A percentile compares a stretch with the other conserved stretches of the same genome.
Conservation (phyloP, 129 eudicot genomes). For the Chrysanthemum makinoi region DNA sequence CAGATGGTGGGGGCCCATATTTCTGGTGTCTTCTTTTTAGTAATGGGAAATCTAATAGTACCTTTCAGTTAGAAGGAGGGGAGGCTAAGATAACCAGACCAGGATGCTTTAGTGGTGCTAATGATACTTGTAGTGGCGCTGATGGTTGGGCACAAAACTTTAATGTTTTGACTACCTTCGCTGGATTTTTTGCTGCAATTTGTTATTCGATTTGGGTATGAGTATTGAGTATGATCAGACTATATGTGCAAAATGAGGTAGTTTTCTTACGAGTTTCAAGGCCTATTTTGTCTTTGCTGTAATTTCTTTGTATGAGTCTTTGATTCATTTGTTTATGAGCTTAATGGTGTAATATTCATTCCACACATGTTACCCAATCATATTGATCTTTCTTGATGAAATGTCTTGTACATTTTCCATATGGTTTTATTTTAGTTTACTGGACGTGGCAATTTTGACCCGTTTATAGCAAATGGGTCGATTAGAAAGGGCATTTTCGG, state of each 20-base stretch:
- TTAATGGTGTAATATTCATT: neutral
- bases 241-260: neutral
- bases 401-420: neutral
- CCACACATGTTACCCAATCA: neutral
- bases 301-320: neutral
- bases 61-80: conserved; percentile 62
- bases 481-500: no score
- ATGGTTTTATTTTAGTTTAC: neutral
- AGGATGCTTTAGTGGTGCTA: conserved; percentile 91
- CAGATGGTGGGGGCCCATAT: conserved; percentile 78
- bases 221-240: neutral
- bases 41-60: conserved; percentile 58
- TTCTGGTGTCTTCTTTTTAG: conserved; percentile 95
- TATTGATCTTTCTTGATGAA: neutral
- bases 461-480: no score
- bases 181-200: conserved; percentile 37
- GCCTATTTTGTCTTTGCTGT: no score
- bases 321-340: neutral
- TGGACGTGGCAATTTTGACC: no score
- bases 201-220: conserved; percentile 35
- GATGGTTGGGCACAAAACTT: conserved; percentile 24
- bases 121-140: conserved; percentile 68
- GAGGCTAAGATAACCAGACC: conserved; percentile 66
- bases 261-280: neutral
- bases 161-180: conserved; percentile 24